A percentile compares a stretch with the other conserved stretches of the same genome.
Evolutionary conservation across 768 basidiomycete species (phyloP).

Genomic region (Tephrocybe sp.): DNA sequence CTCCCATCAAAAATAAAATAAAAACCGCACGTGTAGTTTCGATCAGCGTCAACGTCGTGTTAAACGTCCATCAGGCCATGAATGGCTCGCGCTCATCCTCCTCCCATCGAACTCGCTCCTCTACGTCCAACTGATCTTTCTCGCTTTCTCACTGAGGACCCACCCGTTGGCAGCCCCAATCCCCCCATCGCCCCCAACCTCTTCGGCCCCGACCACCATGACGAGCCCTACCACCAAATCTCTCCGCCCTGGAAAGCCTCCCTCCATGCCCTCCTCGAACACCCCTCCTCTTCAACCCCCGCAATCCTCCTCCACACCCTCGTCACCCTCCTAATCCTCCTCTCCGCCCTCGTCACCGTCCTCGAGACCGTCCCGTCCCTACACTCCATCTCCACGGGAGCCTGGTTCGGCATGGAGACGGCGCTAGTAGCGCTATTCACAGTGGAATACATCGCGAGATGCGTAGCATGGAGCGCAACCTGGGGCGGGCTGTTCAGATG

Average conservation of each 20-base stretch:
- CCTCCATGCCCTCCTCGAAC: slow-evolving; percentile 74
- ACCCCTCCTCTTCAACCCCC: slow-evolving; percentile 70
- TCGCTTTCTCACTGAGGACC: slow-evolving; percentile 47
- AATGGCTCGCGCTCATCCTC: slow-evolving; percentile 17
- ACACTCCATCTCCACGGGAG: slow-evolving; percentile 62
- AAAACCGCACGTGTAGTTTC: no score
- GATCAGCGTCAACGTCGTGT: no score
- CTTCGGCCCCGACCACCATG: slow-evolving; percentile 41
- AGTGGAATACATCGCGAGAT: slow-evolving; percentile 75
- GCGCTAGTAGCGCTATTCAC: slow-evolving; percentile 84
- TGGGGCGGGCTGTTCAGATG: slow-evolving; percentile 64
- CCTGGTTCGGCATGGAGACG: slow-evolving; percentile 90
- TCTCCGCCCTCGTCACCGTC: slow-evolving; percentile 75
- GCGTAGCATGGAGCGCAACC: slow-evolving; percentile 72
- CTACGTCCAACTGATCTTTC: slow-evolving; percentile 27
- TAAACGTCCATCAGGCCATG: no score
- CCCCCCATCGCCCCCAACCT: slow-evolving; percentile 37
- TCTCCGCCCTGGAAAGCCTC: slow-evolving; percentile 61
- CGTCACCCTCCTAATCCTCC: slow-evolving; percentile 68
- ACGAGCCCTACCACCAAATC: slow-evolving; percentile 32
- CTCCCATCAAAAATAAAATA: no score
- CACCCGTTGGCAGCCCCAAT: slow-evolving; percentile 22
- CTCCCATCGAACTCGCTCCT: slow-evolving; percentile 29
- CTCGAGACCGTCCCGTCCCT: slow-evolving; percentile 80
- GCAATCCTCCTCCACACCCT: slow-evolving; percentile 78